Evolutionary conservation across 2,329 filamentous ascomycete genomes (phyloP), one percentile per base, ranked within the genome.

Genomic region (Mycosphaerella sp.): DNA sequence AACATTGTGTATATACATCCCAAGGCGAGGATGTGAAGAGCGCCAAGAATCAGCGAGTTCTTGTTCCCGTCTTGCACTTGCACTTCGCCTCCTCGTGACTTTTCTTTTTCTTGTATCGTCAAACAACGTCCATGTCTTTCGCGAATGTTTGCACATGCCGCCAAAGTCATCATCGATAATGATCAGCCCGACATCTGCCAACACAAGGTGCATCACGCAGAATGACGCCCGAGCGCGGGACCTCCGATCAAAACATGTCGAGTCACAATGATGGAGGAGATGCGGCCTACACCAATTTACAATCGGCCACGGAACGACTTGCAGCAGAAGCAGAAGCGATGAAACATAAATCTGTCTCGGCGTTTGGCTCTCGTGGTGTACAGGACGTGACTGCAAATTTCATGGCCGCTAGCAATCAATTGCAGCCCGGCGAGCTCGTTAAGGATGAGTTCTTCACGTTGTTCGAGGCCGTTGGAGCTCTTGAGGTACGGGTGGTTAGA

Each of bases 381-480:
- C 56, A 50, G 34, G 70, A 73, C 58, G 66, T 72, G 46, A 73
- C 70, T 9, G 59, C 59, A 43, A 61, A 67, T 32, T 73, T 73
- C 50, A 56, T 62, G 3, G 56, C 59, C 41, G 69, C 70, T 21
- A 66, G 66, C 10, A 58, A 55, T 29, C 57, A 82, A 58, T 76
- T 97, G 54, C 73, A 80, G 45, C 83, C 87, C 6, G 93, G 93
- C 32, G 84, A 95, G 63, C 80, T 98, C 2, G 80, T 97, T 59
- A 96, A 96, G 74, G 91, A 97, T 89, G 88, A 87, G 43, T 83
- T 83, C 68, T 97, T 98, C 67, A 95, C 90, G 1, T 79, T 98
- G 4, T 96, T 95, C 63, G 93, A 97, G 73, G 86, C 91, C 46
- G 93, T 98, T 62, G 88, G 89, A 58, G 88, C 88, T 62, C 78